Evolutionary conservation across 257 asterid genomes (phyloP).

Genomic region (Leonotis leonurus): DNA sequence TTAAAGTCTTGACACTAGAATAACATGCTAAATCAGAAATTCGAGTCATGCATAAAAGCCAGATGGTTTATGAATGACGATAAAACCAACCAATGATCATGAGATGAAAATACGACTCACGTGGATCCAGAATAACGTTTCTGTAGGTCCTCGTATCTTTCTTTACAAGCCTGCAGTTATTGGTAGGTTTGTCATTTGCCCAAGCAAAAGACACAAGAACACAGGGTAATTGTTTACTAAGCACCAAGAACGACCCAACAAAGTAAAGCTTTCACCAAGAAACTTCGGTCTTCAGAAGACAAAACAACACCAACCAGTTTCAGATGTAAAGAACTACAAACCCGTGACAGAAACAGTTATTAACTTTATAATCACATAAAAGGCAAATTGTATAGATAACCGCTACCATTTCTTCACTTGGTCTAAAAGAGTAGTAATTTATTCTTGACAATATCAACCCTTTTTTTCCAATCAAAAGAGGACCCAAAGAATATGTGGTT

Average conservation of each 20-base stretch:
- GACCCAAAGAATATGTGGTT: not conserved
- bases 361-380: not conserved
- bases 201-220: no score
- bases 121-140: slow-evolving; percentile 58
- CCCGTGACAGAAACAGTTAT: not conserved
- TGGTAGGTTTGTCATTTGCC: no score
- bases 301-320: not conserved
- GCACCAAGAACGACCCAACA: not conserved
- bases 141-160: slow-evolving; percentile 64
- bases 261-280: not conserved
- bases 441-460: not conserved
- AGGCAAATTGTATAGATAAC: not conserved
- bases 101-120: slow-evolving; percentile 37
- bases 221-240: not conserved
- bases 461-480: not conserved
- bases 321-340: not conserved
- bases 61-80: not conserved
- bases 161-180: slow-evolving; percentile 67
- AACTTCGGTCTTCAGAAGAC: not conserved
- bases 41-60: not conserved
- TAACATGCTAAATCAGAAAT: not conserved
- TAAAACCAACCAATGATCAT: slow-evolving; percentile 5
- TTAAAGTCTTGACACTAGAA: not conserved
- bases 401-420: not conserved
- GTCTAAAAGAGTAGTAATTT: not conserved